Conservation (phyloP, 2,329 filamentous ascomycete species). For the Colletotrichum shisoi region DNA sequence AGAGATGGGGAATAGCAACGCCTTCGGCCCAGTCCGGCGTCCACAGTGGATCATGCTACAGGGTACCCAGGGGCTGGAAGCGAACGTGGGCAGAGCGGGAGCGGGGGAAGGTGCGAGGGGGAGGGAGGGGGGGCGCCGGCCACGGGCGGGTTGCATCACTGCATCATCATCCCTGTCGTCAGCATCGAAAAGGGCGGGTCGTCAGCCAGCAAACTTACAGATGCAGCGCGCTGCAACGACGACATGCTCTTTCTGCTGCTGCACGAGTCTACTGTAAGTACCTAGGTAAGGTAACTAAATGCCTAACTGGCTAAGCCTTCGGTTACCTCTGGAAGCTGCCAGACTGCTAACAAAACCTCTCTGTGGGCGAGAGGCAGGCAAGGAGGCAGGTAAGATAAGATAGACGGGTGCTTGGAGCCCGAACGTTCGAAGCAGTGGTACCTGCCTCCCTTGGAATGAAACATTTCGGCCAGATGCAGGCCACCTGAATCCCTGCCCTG, state of each 20-base stretch:
- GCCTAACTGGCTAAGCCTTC: no score
- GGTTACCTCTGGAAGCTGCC: no score
- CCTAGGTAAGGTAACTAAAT: no score
- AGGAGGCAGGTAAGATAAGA: no score
- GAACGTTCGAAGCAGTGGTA: not conserved
- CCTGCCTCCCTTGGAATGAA: not conserved
- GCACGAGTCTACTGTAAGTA: no score
- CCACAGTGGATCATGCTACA: conserved; percentile 25
- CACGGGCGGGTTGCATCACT: conserved; percentile 18
- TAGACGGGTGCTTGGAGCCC: not conserved
- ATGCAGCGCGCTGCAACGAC: conserved; percentile 1
- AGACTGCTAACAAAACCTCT: no score
- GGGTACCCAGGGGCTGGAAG: conserved; percentile 17
- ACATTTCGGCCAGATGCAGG: conserved; percentile 10
- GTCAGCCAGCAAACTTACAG: not conserved
- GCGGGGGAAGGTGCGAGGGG: conserved; percentile 18
- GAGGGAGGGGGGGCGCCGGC: not conserved
- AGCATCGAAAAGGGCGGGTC: conserved; percentile 1
- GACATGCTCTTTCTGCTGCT: not conserved
- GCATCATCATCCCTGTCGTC: conserved; percentile 25
- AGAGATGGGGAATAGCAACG: not conserved
- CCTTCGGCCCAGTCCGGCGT: conserved; percentile 29
- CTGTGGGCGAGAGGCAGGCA: no score
- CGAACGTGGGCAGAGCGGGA: conserved; percentile 11
- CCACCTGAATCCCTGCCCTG: conserved; percentile 1